Evolutionary conservation across 2,329 filamentous ascomycete species (phyloP), one percentile per base, ranked within the genome.

Genomic region (Colletotrichum camelliae): DNA sequence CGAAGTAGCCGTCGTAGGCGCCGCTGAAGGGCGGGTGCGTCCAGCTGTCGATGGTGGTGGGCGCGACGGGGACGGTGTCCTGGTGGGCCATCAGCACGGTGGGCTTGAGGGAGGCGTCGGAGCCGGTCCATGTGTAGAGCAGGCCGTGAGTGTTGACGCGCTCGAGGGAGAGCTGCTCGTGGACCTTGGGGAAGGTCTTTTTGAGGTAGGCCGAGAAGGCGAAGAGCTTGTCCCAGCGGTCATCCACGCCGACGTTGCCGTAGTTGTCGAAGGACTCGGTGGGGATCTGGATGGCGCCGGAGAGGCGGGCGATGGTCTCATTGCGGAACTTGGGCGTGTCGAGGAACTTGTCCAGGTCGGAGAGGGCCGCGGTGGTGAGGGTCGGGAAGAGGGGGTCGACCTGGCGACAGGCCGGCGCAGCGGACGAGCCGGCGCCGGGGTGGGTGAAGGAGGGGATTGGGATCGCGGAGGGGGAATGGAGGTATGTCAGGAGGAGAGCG

Each of bases 1-100:
- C 85, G 80, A 86, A 89, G 62, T 86, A 86, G 15, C 91, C 91
- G 77, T 91, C 90, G 74, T 87, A 93, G 77, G 87, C 79, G 9
- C 90, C 91, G n/a, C 87, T 87, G 78, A 89, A 93, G 0, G 92
- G 92, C 1, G 90, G 89, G 81, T 93, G 83, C 0, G 87, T 91
- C 92, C 91, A 93, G 55, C 89, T 84, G 4, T 78, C 77, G 12
- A 87, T 78, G 0, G 88, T 89, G 6, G 88, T 85, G 7, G 87
- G 85, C 3, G 86, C 86, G 0, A 91, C 91, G 3, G 91, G 91
- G 4, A 94, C 91, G 10, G 92, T 91, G 80, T 93, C 92, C 80
- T 93, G 91, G 81, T 93, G 92, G 2, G 91, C 91, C 86, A 92
- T 90, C 48, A 93, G 83, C 27, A 93, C 82, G 5, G 89, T 87